Conservation (phyloP, 129 eudicot species). For the Rutidosis leptorrhynchoides region DNA sequence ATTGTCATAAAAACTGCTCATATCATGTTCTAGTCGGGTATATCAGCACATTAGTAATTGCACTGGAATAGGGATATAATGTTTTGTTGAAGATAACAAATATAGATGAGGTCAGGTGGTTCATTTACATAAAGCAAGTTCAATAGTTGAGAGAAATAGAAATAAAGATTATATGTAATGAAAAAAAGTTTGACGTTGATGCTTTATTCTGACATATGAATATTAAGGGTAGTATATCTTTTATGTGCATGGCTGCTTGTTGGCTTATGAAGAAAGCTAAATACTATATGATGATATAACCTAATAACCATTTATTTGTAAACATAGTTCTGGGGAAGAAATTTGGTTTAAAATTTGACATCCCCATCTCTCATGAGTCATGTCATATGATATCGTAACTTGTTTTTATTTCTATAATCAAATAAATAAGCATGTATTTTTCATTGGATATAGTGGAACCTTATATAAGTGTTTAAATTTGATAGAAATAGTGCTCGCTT, state of each 20-base stretch:
- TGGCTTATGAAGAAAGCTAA: conserved; percentile 4
- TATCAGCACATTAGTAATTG: background rate
- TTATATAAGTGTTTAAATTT: conserved; percentile 3
- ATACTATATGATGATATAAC: background rate
- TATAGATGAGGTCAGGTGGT: conserved; percentile 4
- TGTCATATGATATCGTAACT: background rate
- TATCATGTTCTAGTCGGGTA: background rate
- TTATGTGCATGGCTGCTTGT: background rate
- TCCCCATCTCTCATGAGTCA: background rate
- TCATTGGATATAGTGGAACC: conserved; percentile 1
- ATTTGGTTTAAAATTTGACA: background rate
- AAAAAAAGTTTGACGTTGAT: conserved; percentile 4
- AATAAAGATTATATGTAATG: background rate
- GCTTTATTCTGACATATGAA: conserved; percentile 5
- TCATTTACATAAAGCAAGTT: background rate
- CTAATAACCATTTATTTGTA: background rate
- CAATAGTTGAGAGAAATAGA: conserved; percentile 6
- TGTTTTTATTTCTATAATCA: background rate
- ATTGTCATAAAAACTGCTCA: background rate
- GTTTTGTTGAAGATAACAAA: background rate
- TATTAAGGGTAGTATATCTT: background rate
- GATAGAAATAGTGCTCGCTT: conserved; percentile 90
- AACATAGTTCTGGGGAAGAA: background rate
- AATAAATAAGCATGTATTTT: background rate
- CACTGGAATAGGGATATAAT: background rate